These are phyloP conservation scores for Durio zibethinus DNA, from an alignment of 345 rosid species.

Conservation along the genomic window DNA sequence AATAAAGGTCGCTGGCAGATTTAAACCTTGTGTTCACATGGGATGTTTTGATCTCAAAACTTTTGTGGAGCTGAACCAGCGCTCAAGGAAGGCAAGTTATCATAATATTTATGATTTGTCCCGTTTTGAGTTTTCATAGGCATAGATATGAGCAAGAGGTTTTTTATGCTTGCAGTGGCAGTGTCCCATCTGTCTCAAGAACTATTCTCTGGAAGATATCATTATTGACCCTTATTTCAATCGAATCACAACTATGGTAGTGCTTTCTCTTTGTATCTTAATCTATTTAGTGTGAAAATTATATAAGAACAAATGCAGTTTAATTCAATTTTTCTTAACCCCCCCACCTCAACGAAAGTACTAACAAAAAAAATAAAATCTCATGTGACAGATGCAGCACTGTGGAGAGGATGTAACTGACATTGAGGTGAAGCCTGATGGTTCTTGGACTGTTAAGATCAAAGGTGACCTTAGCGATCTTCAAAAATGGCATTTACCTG, in stretches of 20 bases:
- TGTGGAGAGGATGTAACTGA: slow-evolving; percentile 38
- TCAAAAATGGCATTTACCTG: slow-evolving; percentile 36
- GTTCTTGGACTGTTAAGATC: slow-evolving; percentile 36
- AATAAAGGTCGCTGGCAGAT: slow-evolving; percentile 94
- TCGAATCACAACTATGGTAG: slow-evolving; percentile 70
- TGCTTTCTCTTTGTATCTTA: not conserved
- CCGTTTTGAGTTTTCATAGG: not conserved
- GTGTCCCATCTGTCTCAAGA: slow-evolving; percentile 85
- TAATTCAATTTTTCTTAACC: slow-evolving; percentile 4
- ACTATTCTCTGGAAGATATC: slow-evolving; percentile 75
- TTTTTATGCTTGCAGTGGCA: slow-evolving; percentile 73
- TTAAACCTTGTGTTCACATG: slow-evolving; percentile 88
- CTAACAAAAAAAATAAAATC: not conserved
- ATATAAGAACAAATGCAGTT: not conserved
- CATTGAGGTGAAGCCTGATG: slow-evolving; percentile 41
- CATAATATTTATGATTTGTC: not conserved
- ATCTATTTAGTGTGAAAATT: not conserved
- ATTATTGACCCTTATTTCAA: slow-evolving; percentile 88
- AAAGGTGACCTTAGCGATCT: slow-evolving; percentile 25
- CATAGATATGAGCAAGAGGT: slow-evolving; percentile 11
- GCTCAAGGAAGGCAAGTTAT: slow-evolving; percentile 80
- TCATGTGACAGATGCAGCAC: slow-evolving; percentile 28
- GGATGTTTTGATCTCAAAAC: slow-evolving; percentile 92
- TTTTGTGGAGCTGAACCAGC: slow-evolving; percentile 87
- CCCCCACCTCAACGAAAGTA: not conserved